Percentiles rank a stretch among this genome's conserved stretches.
phyloP scores from a whole-genome alignment of 2,329 filamentous ascomycete species.

The Colletotrichum sp. region DNA sequence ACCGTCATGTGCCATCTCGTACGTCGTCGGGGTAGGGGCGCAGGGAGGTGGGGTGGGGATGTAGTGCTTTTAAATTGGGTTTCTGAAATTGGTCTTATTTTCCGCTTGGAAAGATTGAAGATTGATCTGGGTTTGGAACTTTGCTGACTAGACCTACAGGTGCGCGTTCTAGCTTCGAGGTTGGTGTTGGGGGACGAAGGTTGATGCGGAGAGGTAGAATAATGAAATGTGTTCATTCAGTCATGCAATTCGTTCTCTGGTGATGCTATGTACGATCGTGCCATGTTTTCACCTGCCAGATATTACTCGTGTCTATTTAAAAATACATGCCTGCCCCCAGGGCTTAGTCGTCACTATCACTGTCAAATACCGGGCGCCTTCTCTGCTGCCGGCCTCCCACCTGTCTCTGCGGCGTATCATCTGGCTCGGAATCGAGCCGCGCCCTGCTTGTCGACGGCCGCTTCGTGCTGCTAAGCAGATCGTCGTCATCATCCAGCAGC shows the following conservation, averaged over 20 bases:
- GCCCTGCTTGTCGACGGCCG: background rate
- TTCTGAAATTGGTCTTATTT: conserved; percentile 39
- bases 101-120: background rate
- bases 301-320: background rate
- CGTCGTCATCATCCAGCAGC: conserved; percentile 5
- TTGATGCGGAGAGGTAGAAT: background rate
- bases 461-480: background rate
- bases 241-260: background rate
- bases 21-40: conserved; percentile 16
- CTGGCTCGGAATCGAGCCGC: conserved; percentile 2
- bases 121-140: background rate
- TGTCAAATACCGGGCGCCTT: conserved; percentile 17
- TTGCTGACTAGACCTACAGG: background rate
- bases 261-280: background rate
- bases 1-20: conserved; percentile 38
- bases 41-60: conserved; percentile 36
- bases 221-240: conserved; percentile 7
- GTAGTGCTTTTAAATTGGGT: conserved; percentile 52
- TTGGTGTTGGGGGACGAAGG: background rate
- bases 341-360: conserved; percentile 28
- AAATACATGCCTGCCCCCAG: too few relatives aligned
- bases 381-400: background rate
- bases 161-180: background rate
- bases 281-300: background rate
- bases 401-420: background rate